Percentiles rank a stretch among this genome's conserved stretches.
Evolutionary conservation across 345 rosid species (phyloP).

Genomic region (Melaleuca alternifolia): DNA sequence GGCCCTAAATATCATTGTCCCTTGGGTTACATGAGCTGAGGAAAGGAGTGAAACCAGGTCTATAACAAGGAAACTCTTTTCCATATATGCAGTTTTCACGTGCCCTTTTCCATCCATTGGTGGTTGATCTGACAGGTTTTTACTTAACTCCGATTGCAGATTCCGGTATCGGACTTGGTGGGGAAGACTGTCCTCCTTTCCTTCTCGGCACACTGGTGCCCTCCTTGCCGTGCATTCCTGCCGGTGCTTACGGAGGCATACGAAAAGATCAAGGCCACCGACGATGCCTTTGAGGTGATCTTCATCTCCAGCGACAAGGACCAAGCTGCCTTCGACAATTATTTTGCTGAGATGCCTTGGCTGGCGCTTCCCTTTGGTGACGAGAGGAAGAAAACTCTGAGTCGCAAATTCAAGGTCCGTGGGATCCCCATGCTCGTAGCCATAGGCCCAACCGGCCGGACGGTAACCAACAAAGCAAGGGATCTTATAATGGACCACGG

Average conservation of each 20-base stretch:
- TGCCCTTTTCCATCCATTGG: background rate
- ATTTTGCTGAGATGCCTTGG: conserved; percentile 30
- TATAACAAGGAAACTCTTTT: background rate
- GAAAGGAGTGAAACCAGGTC: background rate
- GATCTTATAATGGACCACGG: conserved; percentile 12
- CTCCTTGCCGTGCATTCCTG: conserved; percentile 29
- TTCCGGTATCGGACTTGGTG: conserved; percentile 20
- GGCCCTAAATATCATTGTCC: background rate
- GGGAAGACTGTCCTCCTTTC: conserved; percentile 34
- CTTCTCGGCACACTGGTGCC: conserved; percentile 37
- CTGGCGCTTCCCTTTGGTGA: conserved; percentile 31
- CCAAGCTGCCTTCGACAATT: conserved; percentile 15
- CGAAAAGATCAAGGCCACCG: conserved; percentile 19
- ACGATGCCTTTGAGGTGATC: conserved; percentile 20
- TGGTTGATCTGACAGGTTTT: background rate
- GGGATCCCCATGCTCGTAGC: conserved; percentile 26
- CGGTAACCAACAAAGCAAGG: conserved; percentile 16
- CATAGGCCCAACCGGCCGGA: conserved; percentile 25
- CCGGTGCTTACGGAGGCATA: conserved; percentile 25
- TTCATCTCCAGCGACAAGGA: conserved; percentile 33
- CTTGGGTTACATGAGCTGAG: background rate
- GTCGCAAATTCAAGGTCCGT: conserved; percentile 20
- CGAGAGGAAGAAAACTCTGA: conserved; percentile 12
- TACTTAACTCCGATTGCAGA: conserved; percentile 1
- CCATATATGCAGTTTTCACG: background rate